These are phyloP conservation scores for Aspergillus intermedius DNA, from an alignment of 2,329 filamentous ascomycete genomes.

Conservation along the genomic window DNA sequence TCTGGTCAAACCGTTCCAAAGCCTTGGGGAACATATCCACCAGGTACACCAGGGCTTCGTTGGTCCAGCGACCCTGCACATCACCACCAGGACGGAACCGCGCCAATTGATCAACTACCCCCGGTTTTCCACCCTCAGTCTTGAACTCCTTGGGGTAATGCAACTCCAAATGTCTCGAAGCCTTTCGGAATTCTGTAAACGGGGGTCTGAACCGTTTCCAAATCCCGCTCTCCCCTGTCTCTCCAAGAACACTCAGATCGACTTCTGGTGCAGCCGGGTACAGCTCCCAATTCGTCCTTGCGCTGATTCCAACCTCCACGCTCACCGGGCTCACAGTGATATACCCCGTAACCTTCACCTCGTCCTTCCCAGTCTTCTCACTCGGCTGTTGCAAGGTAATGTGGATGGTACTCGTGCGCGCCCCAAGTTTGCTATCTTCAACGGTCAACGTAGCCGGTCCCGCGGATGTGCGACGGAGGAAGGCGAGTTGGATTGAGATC, in stretches of 20 bases:
- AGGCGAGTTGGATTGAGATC: slow-evolving; percentile 59
- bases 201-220: slow-evolving; percentile 21
- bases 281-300: slow-evolving; percentile 50
- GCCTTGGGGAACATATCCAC: slow-evolving; percentile 64
- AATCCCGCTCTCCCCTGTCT: slow-evolving; percentile 18
- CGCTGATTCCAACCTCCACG: slow-evolving; percentile 53
- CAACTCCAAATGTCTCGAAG: slow-evolving; percentile 46
- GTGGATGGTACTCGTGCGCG: slow-evolving; percentile 58
- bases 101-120: slow-evolving; percentile 59
- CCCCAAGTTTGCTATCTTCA: slow-evolving; percentile 58
- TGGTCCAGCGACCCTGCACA: slow-evolving; percentile 50
- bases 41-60: slow-evolving; percentile 58
- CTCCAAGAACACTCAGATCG: slow-evolving; percentile 14
- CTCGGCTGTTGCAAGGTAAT: slow-evolving; percentile 46
- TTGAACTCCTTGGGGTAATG: slow-evolving; percentile 31
- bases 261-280: slow-evolving; percentile 35
- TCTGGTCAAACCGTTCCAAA: slow-evolving; percentile 45
- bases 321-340: slow-evolving; percentile 58
- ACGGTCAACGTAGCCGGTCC: slow-evolving; percentile 54
- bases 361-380: slow-evolving; percentile 31
- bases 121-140: slow-evolving; percentile 7
- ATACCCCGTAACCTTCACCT: slow-evolving; percentile 59
- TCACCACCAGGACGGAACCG: slow-evolving; percentile 50
- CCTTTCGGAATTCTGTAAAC: slow-evolving; percentile 39
- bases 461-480: slow-evolving; percentile 56